These are phyloP conservation scores for Mycena metata DNA, from an alignment of 768 basidiomycete genomes.

Conservation along the genomic window DNA sequence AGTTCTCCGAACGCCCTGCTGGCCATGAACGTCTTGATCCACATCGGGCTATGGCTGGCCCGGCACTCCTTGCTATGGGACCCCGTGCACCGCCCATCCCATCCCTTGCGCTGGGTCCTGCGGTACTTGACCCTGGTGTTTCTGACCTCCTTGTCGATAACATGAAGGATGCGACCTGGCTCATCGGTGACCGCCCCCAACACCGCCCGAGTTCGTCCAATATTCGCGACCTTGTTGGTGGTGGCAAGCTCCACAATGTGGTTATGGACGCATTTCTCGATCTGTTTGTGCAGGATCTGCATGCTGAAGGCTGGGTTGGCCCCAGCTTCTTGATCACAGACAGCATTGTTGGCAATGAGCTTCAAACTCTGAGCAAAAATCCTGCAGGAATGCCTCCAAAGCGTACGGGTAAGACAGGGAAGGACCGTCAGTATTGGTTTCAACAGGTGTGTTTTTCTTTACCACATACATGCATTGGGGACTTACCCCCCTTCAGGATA, in stretches of 20 bases:
- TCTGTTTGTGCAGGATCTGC: neutral
- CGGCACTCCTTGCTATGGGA: no score
- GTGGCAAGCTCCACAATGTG: neutral
- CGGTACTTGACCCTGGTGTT: no score
- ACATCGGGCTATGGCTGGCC: no score
- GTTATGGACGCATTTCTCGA: neutral
- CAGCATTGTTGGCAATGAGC: neutral
- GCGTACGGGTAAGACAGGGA: no score
- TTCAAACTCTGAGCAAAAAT: neutral
- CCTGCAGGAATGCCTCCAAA: neutral
- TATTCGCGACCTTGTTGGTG: neutral
- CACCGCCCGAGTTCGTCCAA: neutral
- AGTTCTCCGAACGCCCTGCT: constrained; percentile 4
- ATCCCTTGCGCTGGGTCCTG: neutral
- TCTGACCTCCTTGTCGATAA: no score
- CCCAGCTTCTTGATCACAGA: neutral
- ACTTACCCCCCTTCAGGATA: neutral
- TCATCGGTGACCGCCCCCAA: neutral
- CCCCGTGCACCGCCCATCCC: neutral
- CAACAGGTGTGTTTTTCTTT: neutral
- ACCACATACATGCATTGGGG: neutral
- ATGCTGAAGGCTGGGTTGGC: neutral
- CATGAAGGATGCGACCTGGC: neutral
- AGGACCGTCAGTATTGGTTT: neutral
- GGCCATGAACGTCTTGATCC: neutral